These are phyloP conservation scores for Dendrostoma leiphaemia DNA, from an alignment of 2,329 filamentous ascomycete genomes.

Conservation along the genomic window DNA sequence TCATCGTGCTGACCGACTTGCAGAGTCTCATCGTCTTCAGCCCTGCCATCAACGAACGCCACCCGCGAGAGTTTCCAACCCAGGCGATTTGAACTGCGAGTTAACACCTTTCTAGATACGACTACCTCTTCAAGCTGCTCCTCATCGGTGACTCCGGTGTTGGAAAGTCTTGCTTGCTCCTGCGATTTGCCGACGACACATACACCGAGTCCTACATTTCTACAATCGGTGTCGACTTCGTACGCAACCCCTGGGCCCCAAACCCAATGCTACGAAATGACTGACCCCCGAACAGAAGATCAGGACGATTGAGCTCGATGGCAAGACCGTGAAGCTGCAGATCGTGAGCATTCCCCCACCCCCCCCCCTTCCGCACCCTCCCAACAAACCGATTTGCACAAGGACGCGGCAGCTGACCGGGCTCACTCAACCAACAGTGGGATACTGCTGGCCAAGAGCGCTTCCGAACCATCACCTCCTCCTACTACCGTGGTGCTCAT, in stretches of 20 bases:
- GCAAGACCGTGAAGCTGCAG: conserved; percentile 99
- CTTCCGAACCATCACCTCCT: conserved; percentile 99
- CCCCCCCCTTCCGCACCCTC: background rate
- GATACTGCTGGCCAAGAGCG: conserved; percentile 98
- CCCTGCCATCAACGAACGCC: background rate
- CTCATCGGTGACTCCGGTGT: conserved; percentile 99
- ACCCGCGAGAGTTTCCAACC: background rate
- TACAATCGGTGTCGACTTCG: conserved; percentile 98
- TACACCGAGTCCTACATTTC: conserved; percentile 99
- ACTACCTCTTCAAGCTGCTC: conserved; percentile 99
- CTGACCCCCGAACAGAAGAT: conserved; percentile 74
- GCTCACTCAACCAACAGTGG: conserved; percentile 62
- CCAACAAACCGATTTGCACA: no score
- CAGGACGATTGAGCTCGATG: conserved; percentile 97
- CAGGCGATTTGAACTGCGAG: background rate
- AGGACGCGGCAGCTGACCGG: conserved; percentile 27
- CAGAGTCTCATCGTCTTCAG: conserved; percentile 11
- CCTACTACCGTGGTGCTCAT: conserved; percentile 98
- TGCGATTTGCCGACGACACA: conserved; percentile 98
- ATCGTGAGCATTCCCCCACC: conserved; percentile 65
- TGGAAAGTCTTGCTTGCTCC: conserved; percentile 97
- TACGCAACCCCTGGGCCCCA: conserved; percentile 50
- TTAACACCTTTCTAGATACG: conserved; percentile 71
- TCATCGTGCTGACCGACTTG: conserved; percentile 22
- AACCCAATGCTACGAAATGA: background rate